These are phyloP conservation scores for Staphylotrichum tortipilum DNA, from an alignment of 495 filamentous ascomycete genomes.

Conservation along the genomic window DNA sequence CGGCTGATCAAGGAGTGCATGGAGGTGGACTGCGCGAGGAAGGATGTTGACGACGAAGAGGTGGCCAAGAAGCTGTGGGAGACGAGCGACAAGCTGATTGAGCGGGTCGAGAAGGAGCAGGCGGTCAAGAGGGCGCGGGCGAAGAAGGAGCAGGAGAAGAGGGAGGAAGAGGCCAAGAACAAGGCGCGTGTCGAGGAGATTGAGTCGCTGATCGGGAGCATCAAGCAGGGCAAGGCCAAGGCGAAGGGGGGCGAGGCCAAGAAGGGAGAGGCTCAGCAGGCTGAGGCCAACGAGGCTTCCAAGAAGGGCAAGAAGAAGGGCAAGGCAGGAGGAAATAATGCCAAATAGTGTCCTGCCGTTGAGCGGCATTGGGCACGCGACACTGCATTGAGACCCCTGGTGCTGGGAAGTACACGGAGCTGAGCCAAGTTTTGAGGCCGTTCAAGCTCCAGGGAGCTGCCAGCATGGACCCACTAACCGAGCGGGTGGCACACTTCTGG, in stretches of 20 bases:
- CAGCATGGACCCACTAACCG: neutral
- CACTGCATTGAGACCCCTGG: too few species aligned
- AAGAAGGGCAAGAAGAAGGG: conserved; percentile 16
- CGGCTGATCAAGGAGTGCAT: conserved; percentile 81
- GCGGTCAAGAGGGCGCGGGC: conserved; percentile 67
- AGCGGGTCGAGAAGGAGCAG: conserved; percentile 71
- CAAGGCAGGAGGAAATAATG: conserved; percentile 10
- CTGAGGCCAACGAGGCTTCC: conserved; percentile 26
- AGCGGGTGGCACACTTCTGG: neutral
- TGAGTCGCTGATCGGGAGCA: conserved; percentile 33
- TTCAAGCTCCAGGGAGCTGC: too few species aligned
- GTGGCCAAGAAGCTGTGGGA: conserved; percentile 80
- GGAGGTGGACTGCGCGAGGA: conserved; percentile 57
- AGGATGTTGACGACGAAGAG: conserved; percentile 70
- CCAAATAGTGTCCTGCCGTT: too few species aligned
- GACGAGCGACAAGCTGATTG: conserved; percentile 75
- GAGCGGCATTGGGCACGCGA: too few species aligned
- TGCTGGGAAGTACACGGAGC: too few species aligned
- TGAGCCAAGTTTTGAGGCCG: too few species aligned
- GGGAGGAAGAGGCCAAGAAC: conserved; percentile 31
- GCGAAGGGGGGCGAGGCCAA: conserved; percentile 16
- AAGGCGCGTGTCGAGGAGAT: conserved; percentile 35
- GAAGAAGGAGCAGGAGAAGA: conserved; percentile 36
- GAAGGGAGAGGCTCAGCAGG: conserved; percentile 22
- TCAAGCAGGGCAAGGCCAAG: conserved; percentile 35